These are phyloP conservation scores for Fusarium austroafricanum DNA, from an alignment of 2,329 filamentous ascomycete species.

Conservation along the genomic window DNA sequence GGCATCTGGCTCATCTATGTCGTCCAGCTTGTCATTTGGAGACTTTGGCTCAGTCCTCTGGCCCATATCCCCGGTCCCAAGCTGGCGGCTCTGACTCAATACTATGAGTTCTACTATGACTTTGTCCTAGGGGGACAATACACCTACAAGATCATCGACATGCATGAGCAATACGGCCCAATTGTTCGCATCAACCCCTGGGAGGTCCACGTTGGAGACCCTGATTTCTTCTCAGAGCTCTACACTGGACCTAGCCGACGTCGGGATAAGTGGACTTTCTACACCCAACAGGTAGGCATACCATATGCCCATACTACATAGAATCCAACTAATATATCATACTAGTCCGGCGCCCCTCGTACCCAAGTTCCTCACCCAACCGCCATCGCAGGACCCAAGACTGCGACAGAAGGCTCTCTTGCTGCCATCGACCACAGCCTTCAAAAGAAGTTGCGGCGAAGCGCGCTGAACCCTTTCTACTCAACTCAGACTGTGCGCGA, in stretches of 20 bases:
- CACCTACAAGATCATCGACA: slow-evolving; percentile 54
- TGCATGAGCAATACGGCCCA: slow-evolving; percentile 57
- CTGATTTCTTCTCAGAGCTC: slow-evolving; percentile 55
- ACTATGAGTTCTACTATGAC: slow-evolving; percentile 59
- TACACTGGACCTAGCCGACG: slow-evolving; percentile 49
- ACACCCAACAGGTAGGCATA: slow-evolving; percentile 50
- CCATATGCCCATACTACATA: neutral
- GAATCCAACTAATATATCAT: slow-evolving; percentile 32
- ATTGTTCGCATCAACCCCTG: slow-evolving; percentile 56
- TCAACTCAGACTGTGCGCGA: slow-evolving; percentile 53
- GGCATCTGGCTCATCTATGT: slow-evolving; percentile 48
- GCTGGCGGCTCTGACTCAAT: slow-evolving; percentile 54
- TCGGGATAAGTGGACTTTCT: slow-evolving; percentile 52
- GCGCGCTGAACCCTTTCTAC: slow-evolving; percentile 53
- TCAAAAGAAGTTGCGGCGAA: slow-evolving; percentile 49
- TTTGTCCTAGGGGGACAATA: slow-evolving; percentile 56
- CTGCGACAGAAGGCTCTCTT: slow-evolving; percentile 49
- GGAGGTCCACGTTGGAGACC: slow-evolving; percentile 55
- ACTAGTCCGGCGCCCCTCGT: slow-evolving; percentile 52
- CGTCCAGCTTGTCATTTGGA: slow-evolving; percentile 45
- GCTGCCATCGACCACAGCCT: slow-evolving; percentile 52
- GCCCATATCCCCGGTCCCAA: slow-evolving; percentile 54
- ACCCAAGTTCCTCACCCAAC: slow-evolving; percentile 36
- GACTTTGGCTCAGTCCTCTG: slow-evolving; percentile 54
- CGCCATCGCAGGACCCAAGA: slow-evolving; percentile 27